These are phyloP conservation scores for Alternaria incomplexa DNA, from an alignment of 2,329 filamentous ascomycete genomes.

Conservation along the genomic window DNA sequence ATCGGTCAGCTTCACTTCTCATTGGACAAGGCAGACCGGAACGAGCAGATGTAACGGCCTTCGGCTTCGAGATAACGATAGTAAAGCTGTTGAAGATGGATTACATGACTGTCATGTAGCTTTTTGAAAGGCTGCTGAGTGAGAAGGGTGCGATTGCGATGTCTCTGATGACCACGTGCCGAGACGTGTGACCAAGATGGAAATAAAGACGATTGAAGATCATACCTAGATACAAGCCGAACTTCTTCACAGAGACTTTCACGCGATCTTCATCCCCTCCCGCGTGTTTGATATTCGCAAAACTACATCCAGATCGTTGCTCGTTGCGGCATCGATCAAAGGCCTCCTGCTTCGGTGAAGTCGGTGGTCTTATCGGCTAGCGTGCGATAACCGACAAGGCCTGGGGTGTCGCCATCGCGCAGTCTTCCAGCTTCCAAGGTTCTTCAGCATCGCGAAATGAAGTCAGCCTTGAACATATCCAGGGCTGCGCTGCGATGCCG, in stretches of 20 bases:
- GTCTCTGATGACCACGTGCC: neutral
- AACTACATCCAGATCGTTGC: neutral
- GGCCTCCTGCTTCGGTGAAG: neutral
- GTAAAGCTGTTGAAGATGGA: neutral
- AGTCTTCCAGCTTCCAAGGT: neutral
- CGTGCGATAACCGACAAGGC: neutral
- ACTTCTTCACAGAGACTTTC: neutral
- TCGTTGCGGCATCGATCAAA: neutral
- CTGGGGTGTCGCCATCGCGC: neutral
- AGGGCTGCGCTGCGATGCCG: neutral
- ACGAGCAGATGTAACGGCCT: neutral
- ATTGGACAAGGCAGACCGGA: neutral
- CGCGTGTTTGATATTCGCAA: neutral
- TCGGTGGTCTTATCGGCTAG: neutral
- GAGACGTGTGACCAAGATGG: rapidly evolving
- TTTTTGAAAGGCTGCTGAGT: neutral
- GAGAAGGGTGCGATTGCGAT: rapidly evolving
- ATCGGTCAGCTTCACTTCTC: neutral
- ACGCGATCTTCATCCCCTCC: neutral
- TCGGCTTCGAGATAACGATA: neutral
- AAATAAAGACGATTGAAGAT: rapidly evolving
- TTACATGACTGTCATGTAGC: neutral
- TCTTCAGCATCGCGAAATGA: neutral
- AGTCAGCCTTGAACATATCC: neutral
- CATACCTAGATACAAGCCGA: too few species aligned